Conservation (phyloP, 2,329 filamentous ascomycete genomes). For the Ascochyta lentis region DNA sequence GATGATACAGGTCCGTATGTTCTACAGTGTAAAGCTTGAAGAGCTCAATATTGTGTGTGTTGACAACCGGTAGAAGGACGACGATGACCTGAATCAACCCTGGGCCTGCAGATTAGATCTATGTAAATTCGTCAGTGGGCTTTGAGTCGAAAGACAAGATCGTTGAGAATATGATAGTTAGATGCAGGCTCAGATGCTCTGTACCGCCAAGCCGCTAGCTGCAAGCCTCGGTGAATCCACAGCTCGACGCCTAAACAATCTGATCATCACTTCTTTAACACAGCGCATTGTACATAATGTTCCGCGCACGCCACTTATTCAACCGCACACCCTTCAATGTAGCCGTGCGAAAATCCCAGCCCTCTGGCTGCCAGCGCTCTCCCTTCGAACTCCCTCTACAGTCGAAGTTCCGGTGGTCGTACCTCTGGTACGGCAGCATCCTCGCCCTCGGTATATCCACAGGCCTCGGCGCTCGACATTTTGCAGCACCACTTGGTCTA, state of each 20-base stretch:
- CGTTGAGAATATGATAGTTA: background rate
- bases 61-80: conserved; percentile 26
- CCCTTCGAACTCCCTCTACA: conserved; percentile 25
- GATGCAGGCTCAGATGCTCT: background rate
- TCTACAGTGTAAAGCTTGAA: conserved; percentile 35
- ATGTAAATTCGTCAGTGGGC: background rate
- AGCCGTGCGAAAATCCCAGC: conserved; percentile 1
- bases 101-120: background rate
- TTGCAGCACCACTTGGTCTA: conserved; percentile 33
- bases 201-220: conserved; percentile 30
- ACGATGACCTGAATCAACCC: background rate
- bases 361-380: background rate
- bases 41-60: conserved; percentile 31
- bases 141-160: too few relatives aligned
- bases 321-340: conserved; percentile 14
- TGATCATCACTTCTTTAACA: conserved; percentile 3
- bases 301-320: conserved; percentile 25
- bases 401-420: conserved; percentile 36
- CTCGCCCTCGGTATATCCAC: conserved; percentile 33
- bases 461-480: conserved; percentile 35
- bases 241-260: conserved; percentile 7
- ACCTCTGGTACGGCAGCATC: conserved; percentile 43
- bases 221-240: conserved; percentile 32
- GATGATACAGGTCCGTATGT: conserved; percentile 32
- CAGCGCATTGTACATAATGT: conserved; percentile 26